Evolutionary conservation across 306 rosid species (phyloP).

Genomic region (Rubus parviflorus): DNA sequence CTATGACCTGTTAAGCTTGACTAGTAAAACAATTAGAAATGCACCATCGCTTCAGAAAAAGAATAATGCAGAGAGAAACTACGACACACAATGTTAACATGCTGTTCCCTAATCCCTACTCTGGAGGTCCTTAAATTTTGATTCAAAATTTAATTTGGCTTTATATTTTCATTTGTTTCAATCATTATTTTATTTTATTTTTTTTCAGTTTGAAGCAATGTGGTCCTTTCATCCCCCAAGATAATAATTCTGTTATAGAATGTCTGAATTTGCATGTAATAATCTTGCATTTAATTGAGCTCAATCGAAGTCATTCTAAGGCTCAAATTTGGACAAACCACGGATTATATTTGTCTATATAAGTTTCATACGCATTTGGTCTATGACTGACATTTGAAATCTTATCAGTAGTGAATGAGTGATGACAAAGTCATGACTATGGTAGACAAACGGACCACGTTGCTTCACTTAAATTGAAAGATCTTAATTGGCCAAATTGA

Average conservation of each 20-base stretch:
- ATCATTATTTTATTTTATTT: background rate
- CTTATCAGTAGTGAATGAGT: background rate
- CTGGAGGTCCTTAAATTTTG: no score
- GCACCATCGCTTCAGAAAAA: background rate
- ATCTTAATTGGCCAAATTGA: background rate
- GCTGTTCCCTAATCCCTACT: no score
- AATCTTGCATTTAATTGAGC: background rate
- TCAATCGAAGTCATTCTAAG: no score
- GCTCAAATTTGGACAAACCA: no score
- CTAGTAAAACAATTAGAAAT: background rate
- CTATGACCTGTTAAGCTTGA: background rate
- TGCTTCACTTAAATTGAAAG: background rate
- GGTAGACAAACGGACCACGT: background rate
- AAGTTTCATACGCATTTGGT: no score
- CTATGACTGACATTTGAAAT: no score
- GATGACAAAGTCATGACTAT: conserved; percentile 4
- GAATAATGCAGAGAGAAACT: no score
- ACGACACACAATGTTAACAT: no score
- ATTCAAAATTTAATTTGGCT: no score
- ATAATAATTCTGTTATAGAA: background rate
- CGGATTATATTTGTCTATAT: no score
- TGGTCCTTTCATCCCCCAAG: background rate
- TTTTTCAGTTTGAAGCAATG: background rate
- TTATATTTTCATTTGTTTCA: background rate
- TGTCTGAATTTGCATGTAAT: background rate